phyloP scores from a whole-genome alignment of 2,329 filamentous ascomycete species.

The Aspergillus sergii region DNA sequence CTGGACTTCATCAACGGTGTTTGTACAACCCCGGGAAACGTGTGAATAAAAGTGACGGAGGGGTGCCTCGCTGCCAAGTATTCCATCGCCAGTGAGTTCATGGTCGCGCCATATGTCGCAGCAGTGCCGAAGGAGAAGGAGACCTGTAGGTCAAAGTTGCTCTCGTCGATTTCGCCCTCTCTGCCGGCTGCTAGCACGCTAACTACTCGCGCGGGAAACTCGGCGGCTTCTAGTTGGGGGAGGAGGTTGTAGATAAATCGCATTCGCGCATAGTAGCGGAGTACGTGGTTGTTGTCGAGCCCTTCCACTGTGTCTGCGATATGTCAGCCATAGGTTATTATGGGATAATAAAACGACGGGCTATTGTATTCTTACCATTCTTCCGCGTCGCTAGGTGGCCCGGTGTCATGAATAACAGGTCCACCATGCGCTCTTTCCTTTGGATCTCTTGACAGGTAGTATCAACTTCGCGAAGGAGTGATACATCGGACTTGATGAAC shows the following conservation, averaged over 20 bases:
- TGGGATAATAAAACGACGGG: background rate
- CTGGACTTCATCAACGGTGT: background rate
- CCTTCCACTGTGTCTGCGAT: constrained; percentile 34
- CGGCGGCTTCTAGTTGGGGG: constrained; percentile 19
- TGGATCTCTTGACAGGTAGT: constrained; percentile 51
- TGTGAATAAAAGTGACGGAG: background rate
- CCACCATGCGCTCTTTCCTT: constrained; percentile 29
- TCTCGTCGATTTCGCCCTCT: background rate
- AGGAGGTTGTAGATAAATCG: constrained; percentile 38
- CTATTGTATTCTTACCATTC: constrained; percentile 14
- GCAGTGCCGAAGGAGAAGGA: background rate
- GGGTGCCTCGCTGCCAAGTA: background rate
- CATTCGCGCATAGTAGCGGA: constrained; percentile 39
- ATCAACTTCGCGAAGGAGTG: constrained; percentile 56
- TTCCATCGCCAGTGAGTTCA: background rate
- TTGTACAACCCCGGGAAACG: background rate
- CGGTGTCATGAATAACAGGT: constrained; percentile 34
- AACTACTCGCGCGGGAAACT: background rate
- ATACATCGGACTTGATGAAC: constrained; percentile 47
- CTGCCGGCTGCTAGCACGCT: background rate
- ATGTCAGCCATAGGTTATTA: background rate
- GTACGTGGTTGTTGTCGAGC: constrained; percentile 31
- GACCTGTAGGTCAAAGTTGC: background rate
- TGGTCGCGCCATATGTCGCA: background rate
- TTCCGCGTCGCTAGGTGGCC: constrained; percentile 17